Evolutionary conservation across 306 rosid species (phyloP), one percentile per base, ranked within the genome.

Genomic region (Argentina anserina): DNA sequence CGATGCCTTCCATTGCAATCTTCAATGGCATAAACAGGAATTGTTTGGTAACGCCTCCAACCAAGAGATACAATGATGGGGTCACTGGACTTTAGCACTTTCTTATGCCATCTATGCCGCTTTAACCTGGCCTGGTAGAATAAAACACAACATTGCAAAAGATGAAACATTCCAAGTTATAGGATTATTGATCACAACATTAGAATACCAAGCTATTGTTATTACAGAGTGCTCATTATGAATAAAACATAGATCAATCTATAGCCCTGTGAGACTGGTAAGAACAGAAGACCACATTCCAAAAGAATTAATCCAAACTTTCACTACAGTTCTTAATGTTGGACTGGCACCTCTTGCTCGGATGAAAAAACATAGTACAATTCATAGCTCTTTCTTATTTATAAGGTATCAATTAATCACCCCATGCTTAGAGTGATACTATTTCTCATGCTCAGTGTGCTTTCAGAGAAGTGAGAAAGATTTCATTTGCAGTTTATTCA

Each of bases 41-140:
- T 84, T 63, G 96, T 94, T 81, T 94, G 99, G 82, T 91, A 94
- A 47, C 97, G 96, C 76, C 99, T 89, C 99, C 99, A 94, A 78
- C 99, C 96, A 76, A 87, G 78, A 70, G 99, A 94, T 71, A 94
- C 86, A 82, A 89, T 84, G 69, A 94, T 81, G 59, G 97, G 99
- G 50, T 94, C 99, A 76, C 92, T 88, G 20, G 89, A 88, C 86
- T 94, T 94, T 69, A 94, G 82, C 52, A 94, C 94, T 80, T 91
- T 89, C 74, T 89, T 89, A 82, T 94, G 95, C 97, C 97, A 94
- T 69, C 99, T 84, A 74, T 94, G 99, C 61, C 96, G 84, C 83
- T 94, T 94, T 73, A 94, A 73, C 84, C 92, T 89, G 28, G 90
- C 88, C 99, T 94, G 92, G n/a, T 77, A 72, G 53, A 76, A 43